Base-by-base conservation (phyloP, 2,329 filamentous ascomycete genomes). In the Nigrograna mackinnonii region DNA sequence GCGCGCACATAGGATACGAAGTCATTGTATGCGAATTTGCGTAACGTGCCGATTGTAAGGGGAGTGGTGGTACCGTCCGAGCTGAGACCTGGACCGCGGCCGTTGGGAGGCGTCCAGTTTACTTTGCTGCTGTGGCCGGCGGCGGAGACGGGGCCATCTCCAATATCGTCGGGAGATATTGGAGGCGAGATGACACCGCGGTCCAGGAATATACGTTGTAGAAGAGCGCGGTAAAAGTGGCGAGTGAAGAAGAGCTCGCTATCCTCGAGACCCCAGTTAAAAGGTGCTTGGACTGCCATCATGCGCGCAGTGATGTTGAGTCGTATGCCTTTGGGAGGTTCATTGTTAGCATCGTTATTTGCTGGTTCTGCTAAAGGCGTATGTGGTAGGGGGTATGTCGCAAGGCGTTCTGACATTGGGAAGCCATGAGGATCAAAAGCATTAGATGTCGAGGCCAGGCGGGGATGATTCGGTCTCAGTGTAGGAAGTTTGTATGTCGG, bases 251-350 rank as follows among this genome's bases (percentile, higher is more conserved):
- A 99, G 6, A 76, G 78, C 38, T 91, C 86, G 64, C 89, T 95
- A 47, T 96, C 91, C 20, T 79, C 74, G 18, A 77, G 75, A 2
- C 87, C 87, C 94, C 94, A 99, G 72, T 99, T 99, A 46, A 85
- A 79, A 2, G 94, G 91, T 6, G 94, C 94, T 72, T 99, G 94
- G 37, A 95, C 91, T 3, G 92, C 92, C 92, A 97, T 96, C 87
- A 96, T 96, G 33, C 94, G 83, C 1, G 94, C 91, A 4, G 94
- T 99, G 62, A 97, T 96, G 68, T 99, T 97, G 43, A 97, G 78
- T 18, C 89, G 81, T 35, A 97, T 78, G 2, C 91, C 90, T 18
- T 67, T 52, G 5, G 58, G 48, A 12, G 26, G 35, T 5, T 50
- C 44, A 4, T n/a, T 11, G 21, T 41, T 6, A 13, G 22, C 18